These are phyloP conservation scores for Colletotrichum zoysiae DNA, from an alignment of 2,329 filamentous ascomycete genomes.

Conservation along the genomic window DNA sequence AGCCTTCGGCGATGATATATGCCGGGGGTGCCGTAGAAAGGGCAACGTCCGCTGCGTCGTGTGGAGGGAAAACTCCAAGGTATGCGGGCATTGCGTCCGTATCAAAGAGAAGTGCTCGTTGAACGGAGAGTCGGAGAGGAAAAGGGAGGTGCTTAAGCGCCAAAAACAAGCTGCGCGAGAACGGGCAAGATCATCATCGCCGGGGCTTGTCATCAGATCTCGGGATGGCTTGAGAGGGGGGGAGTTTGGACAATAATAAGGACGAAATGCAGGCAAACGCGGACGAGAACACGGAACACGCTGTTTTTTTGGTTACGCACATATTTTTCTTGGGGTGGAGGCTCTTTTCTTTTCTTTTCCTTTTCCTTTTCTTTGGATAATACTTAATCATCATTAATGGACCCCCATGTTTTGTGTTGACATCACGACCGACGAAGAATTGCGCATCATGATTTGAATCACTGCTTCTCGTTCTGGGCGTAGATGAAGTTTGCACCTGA, in stretches of 20 bases:
- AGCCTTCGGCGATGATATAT: not conserved
- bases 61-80: not conserved
- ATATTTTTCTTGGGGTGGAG: not conserved
- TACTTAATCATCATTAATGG: not conserved
- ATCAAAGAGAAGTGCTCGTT: not conserved
- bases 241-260: too few species aligned
- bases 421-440: too few species aligned
- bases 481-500: slow-evolving; percentile 60
- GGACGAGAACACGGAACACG: not conserved
- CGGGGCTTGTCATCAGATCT: too few species aligned
- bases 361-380: too few species aligned
- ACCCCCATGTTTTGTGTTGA: not conserved
- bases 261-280: not conserved
- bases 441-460: slow-evolving; percentile 14
- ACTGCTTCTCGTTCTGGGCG: slow-evolving; percentile 55
- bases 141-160: not conserved
- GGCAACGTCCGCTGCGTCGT: not conserved
- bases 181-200: not conserved
- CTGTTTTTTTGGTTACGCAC: not conserved
- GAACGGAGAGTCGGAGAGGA: not conserved
- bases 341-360: not conserved
- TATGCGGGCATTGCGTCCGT: not conserved
- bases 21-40: not conserved
- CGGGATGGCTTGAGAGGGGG: not conserved
- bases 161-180: not conserved